phyloP scores from a whole-genome alignment of 371 early-diverging fungal species.

The Mortierella polycephala region DNA sequence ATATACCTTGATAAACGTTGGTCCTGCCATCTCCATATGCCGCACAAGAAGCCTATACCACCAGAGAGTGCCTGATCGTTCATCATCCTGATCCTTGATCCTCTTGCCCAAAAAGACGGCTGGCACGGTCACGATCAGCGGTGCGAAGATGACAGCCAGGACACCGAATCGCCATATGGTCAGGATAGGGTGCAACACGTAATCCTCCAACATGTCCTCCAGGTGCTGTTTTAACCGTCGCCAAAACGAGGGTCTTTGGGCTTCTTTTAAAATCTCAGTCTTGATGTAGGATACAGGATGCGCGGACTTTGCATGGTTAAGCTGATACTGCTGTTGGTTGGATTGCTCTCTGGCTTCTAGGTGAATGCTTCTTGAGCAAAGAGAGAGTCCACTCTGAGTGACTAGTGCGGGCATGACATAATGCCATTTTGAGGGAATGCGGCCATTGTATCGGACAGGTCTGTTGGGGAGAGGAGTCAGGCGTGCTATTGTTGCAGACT shows the following conservation, averaged over 20 bases:
- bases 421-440: conserved; percentile 5
- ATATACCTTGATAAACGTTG: conserved; percentile 91
- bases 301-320: background rate
- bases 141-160: conserved; percentile 70
- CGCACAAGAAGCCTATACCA: conserved; percentile 84
- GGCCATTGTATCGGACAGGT: too few relatives aligned
- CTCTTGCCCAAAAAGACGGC: conserved; percentile 63
- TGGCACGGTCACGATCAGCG: conserved; percentile 69
- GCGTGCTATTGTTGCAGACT: too few relatives aligned
- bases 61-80: conserved; percentile 75
- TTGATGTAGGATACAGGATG: conserved; percentile 32
- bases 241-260: conserved; percentile 32
- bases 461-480: too few relatives aligned
- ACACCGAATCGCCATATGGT: conserved; percentile 68
- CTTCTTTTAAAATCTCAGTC: conserved; percentile 27
- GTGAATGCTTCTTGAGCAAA: conserved; percentile 19
- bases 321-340: background rate
- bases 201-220: conserved; percentile 56
- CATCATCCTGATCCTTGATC: conserved; percentile 60
- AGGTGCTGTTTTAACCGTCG: conserved; percentile 36
- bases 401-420: conserved; percentile 37
- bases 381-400: conserved; percentile 26
- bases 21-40: conserved; percentile 89
- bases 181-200: conserved; percentile 67
- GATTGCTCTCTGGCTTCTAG: conserved; percentile 31